Evolutionary conservation across 2,329 filamentous ascomycete species (phyloP).

Genomic region (Truncatella angustata): DNA sequence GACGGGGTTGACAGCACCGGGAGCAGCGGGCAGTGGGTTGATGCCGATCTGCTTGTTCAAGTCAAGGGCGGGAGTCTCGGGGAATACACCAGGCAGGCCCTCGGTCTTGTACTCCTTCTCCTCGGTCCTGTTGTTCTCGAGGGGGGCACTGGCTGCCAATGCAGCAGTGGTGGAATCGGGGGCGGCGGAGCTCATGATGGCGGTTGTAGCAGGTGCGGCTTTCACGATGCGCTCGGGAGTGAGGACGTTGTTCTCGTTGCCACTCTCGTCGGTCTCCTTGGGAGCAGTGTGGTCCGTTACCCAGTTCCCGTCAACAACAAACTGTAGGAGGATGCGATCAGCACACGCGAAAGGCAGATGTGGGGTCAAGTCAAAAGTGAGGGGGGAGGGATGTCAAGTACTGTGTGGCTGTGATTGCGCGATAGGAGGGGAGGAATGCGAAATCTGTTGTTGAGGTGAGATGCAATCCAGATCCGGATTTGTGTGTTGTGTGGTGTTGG

Average conservation of each 20-base stretch:
- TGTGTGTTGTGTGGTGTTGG: too few relatives aligned
- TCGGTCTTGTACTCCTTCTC: slow-evolving; percentile 31
- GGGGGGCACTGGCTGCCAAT: slow-evolving; percentile 63
- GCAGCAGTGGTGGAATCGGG: slow-evolving; percentile 70
- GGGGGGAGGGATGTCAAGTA: neutral
- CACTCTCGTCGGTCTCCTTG: slow-evolving; percentile 76
- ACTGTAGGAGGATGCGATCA: slow-evolving; percentile 52
- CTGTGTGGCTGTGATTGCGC: too few relatives aligned
- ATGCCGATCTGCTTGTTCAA: slow-evolving; percentile 54
- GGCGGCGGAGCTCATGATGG: slow-evolving; percentile 64
- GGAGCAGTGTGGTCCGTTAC: slow-evolving; percentile 76
- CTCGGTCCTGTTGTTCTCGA: slow-evolving; percentile 36
- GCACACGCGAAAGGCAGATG: neutral
- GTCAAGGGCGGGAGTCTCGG: slow-evolving; percentile 63
- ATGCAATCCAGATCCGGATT: too few relatives aligned
- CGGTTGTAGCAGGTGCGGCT: slow-evolving; percentile 43
- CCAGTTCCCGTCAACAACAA: slow-evolving; percentile 93
- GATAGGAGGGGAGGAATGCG: too few relatives aligned
- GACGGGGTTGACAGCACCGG: slow-evolving; percentile 74
- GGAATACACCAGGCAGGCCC: slow-evolving; percentile 66
- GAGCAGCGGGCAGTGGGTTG: slow-evolving; percentile 61
- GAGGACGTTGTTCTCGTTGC: slow-evolving; percentile 93
- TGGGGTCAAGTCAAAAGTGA: neutral
- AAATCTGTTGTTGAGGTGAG: too few relatives aligned
- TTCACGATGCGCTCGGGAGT: slow-evolving; percentile 66